Evolutionary conservation across 1,139 yeast species (phyloP).

Genomic region (Debaryomycetaceae sp.): DNA sequence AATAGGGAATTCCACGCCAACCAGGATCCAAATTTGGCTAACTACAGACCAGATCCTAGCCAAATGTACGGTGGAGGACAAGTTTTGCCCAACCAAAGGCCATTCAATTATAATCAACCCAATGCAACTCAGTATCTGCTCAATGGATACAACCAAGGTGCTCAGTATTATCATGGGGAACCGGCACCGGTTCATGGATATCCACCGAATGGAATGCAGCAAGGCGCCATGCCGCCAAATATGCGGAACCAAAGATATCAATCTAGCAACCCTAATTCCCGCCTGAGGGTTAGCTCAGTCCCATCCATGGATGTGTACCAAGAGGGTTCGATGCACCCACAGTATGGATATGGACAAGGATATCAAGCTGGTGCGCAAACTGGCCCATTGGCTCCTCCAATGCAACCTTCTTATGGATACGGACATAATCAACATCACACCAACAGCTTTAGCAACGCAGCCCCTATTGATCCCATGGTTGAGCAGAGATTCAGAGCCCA

Average conservation of each 20-base stretch:
- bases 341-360: constrained; percentile 1
- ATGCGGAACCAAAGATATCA: neutral
- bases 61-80: constrained; percentile 2
- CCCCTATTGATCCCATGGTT: constrained; percentile 26
- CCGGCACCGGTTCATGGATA: constrained; percentile 2
- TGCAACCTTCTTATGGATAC: constrained; percentile 4
- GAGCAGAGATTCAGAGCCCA: constrained; percentile 25
- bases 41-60: neutral
- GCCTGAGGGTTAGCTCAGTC: neutral
- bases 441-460: constrained; percentile 13
- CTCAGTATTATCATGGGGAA: constrained; percentile 5
- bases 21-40: constrained; percentile 3
- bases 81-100: constrained; percentile 8
- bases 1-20: constrained; percentile 29
- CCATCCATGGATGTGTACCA: neutral
- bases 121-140: neutral
- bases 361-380: constrained; percentile 4
- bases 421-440: constrained; percentile 6
- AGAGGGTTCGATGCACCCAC: constrained; percentile 15
- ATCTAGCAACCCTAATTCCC: neutral
- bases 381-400: neutral
- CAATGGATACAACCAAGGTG: neutral
- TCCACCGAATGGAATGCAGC: constrained; percentile 9
- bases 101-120: neutral
- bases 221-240: constrained; percentile 26